Evolutionary conservation across 805 yeast genomes (phyloP).

Genomic region (Candida ulmi): DNA sequence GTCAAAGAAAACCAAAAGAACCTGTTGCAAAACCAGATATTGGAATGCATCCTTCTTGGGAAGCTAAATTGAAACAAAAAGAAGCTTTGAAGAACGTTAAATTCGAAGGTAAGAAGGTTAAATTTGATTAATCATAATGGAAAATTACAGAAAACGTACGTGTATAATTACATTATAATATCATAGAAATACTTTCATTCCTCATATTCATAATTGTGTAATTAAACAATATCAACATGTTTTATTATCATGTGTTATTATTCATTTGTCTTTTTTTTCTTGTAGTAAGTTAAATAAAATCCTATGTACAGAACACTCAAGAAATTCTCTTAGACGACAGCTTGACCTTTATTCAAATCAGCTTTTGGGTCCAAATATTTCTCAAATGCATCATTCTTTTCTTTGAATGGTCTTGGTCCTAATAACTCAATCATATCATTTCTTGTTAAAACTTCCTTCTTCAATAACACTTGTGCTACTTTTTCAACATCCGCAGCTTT

Average conservation of each 20-base stretch:
- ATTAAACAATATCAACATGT: too few relatives aligned
- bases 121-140: constrained; percentile 35
- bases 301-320: neutral
- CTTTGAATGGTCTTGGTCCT: constrained; percentile 91
- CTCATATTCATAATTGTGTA: neutral
- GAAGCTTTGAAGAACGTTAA: constrained; percentile 58
- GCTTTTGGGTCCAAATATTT: constrained; percentile 46
- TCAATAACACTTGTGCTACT: constrained; percentile 82
- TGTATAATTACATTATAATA: too few relatives aligned
- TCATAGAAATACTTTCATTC: neutral
- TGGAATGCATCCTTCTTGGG: constrained; percentile 93
- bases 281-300: too few relatives aligned
- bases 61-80: constrained; percentile 74
- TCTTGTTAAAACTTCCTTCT: constrained; percentile 87
- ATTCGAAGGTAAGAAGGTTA: constrained; percentile 81
- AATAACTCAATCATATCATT: constrained; percentile 87
- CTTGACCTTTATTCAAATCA: constrained; percentile 3
- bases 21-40: constrained; percentile 6
- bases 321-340: neutral
- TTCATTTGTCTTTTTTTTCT: too few relatives aligned
- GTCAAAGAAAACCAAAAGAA: constrained; percentile 25
- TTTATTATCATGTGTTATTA: too few relatives aligned
- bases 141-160: too few relatives aligned
- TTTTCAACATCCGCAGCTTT: constrained; percentile 71
- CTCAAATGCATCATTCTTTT: constrained; percentile 85